These are phyloP conservation scores for Besnoitia besnoiti DNA, from an alignment of 169 alveolate genomes.

Conservation along the genomic window DNA sequence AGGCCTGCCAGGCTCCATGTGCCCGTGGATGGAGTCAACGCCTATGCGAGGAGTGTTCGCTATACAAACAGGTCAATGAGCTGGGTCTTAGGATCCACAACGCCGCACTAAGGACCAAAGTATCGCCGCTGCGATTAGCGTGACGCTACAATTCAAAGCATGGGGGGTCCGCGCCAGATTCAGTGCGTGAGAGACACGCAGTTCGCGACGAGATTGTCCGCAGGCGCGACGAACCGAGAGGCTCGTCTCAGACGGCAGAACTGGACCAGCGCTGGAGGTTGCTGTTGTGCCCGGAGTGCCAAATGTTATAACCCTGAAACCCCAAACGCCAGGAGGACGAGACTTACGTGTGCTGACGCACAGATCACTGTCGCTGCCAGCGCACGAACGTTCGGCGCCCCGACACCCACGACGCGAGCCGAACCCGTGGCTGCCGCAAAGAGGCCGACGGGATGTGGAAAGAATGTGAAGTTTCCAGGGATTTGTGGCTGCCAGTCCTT, in stretches of 20 bases:
- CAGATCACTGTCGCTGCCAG: neutral
- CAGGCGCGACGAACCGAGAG: neutral
- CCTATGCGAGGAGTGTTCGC: too few species aligned
- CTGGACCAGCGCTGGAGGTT: neutral
- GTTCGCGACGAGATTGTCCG: neutral
- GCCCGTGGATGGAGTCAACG: too few species aligned
- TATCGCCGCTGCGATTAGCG: too few species aligned
- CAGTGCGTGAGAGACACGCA: too few species aligned
- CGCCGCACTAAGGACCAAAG: too few species aligned
- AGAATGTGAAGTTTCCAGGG: neutral
- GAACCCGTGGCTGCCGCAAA: slow-evolving; percentile 1
- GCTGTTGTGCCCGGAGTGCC: neutral
- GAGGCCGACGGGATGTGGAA: slow-evolving; percentile 14
- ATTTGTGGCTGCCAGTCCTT: neutral
- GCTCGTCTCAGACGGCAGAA: neutral
- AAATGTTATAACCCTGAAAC: neutral
- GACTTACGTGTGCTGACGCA: neutral
- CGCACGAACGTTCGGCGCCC: neutral
- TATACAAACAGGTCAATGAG: too few species aligned
- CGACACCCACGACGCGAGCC: neutral
- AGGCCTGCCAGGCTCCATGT: too few species aligned
- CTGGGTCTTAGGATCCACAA: too few species aligned
- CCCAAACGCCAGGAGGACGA: neutral
- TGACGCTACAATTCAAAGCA: too few species aligned
- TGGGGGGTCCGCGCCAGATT: too few species aligned